Evolutionary conservation across 164 flowering plant species (phyloP).

Genomic region (Vitis amurensis): DNA sequence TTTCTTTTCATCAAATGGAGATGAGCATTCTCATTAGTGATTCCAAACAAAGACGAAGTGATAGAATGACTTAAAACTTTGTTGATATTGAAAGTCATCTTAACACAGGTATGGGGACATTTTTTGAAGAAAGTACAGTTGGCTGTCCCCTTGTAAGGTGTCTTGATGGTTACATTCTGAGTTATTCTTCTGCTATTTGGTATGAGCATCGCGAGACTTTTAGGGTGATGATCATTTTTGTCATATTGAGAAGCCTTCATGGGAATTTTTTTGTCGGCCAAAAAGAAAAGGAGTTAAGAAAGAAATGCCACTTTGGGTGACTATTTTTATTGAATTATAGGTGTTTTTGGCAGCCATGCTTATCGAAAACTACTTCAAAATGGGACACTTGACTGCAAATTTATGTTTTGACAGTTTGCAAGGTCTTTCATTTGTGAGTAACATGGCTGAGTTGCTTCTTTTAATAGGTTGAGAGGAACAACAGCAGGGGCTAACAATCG

Average conservation of each 20-base stretch:
- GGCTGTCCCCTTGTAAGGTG: background rate
- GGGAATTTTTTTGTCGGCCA: background rate
- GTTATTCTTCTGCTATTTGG: background rate
- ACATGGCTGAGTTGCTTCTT: background rate
- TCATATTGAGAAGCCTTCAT: background rate
- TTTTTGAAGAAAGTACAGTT: background rate
- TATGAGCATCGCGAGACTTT: background rate
- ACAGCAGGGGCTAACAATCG: slow-evolving; percentile 83
- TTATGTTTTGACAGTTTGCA: background rate
- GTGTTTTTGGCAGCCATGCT: background rate
- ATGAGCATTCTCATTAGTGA: background rate
- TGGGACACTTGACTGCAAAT: background rate
- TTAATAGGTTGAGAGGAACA: slow-evolving; percentile 86
- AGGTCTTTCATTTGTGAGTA: background rate
- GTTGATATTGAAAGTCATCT: background rate
- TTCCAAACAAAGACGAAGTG: background rate
- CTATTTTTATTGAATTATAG: background rate
- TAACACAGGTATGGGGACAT: background rate
- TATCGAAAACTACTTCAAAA: background rate
- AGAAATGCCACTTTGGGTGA: too few species aligned
- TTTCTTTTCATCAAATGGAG: background rate
- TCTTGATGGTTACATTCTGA: background rate
- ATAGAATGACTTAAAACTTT: background rate
- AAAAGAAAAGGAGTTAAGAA: too few species aligned
- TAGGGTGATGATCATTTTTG: background rate